phyloP scores from a whole-genome alignment of 2,329 filamentous ascomycete species.

The Hirsutella thompsonii region DNA sequence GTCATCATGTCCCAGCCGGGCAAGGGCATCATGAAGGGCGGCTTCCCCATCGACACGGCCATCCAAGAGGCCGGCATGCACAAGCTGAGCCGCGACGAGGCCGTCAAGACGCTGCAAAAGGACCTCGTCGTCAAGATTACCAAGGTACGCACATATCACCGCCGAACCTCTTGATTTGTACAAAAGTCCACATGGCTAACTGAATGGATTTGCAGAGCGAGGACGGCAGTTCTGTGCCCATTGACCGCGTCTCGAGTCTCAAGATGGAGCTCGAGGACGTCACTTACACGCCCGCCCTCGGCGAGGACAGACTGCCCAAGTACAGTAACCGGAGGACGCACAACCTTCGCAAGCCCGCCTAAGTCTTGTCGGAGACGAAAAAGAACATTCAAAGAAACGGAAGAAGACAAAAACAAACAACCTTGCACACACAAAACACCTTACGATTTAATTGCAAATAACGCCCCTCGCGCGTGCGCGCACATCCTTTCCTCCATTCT shows the following conservation, averaged over 20 bases:
- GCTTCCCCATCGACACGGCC: conserved; percentile 39
- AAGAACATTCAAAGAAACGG: too few relatives aligned
- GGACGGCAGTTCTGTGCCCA: conserved; percentile 17
- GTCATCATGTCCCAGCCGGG: conserved; percentile 23
- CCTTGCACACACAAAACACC: too few relatives aligned
- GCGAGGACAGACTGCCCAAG: conserved; percentile 15
- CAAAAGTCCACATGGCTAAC: too few relatives aligned
- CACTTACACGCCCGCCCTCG: conserved; percentile 12
- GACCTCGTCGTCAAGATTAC: conserved; percentile 19
- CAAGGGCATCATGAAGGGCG: conserved; percentile 17
- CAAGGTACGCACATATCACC: conserved; percentile 12
- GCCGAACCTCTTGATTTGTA: not conserved
- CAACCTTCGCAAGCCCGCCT: not conserved
- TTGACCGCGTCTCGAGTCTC: conserved; percentile 20
- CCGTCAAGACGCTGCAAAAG: conserved; percentile 12
- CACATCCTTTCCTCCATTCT: too few relatives aligned
- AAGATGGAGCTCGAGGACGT: conserved; percentile 22
- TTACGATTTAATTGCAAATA: too few relatives aligned
- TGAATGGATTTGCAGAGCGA: conserved; percentile 8
- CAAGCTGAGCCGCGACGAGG: conserved; percentile 8
- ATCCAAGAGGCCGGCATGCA: conserved; percentile 47
- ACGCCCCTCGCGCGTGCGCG: too few relatives aligned
- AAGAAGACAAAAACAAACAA: too few relatives aligned
- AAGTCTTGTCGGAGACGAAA: too few relatives aligned
- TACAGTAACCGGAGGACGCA: conserved; percentile 7